Evolutionary conservation across 2,329 filamentous ascomycete species (phyloP).

Genomic region (Cordyceps farinosa): DNA sequence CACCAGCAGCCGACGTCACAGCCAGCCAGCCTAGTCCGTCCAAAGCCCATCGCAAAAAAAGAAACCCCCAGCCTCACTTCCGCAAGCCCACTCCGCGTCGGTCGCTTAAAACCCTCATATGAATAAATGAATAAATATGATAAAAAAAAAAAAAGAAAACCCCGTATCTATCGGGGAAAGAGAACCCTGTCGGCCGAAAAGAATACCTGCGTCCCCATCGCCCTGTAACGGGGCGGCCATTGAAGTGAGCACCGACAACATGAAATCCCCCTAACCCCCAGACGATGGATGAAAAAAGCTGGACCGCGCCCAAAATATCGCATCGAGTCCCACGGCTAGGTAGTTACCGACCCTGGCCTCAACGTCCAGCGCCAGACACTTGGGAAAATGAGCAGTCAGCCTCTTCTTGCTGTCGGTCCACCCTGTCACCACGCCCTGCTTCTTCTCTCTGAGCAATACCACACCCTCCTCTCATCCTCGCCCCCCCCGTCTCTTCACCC

Average conservation of each 20-base stretch:
- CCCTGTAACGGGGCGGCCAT: conserved; percentile 1
- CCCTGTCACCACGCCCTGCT: neutral
- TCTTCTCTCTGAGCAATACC: neutral
- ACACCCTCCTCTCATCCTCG: neutral
- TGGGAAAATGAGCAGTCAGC: neutral
- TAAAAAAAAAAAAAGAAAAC: neutral
- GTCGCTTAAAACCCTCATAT: no score
- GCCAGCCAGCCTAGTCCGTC: neutral
- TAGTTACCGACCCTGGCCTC: neutral
- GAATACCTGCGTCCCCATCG: neutral
- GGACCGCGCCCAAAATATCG: conserved; percentile 4
- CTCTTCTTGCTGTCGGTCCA: neutral
- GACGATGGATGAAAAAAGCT: neutral
- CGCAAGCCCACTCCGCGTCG: neutral
- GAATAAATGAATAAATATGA: no score
- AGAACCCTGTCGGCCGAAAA: neutral
- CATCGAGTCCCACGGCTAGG: neutral
- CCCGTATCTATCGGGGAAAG: neutral
- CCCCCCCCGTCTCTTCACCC: neutral
- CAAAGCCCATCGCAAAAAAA: neutral
- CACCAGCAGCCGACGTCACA: conserved; percentile 9
- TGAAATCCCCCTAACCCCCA: no score
- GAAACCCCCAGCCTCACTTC: neutral
- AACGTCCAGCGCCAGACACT: neutral
- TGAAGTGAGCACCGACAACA: neutral